Base-by-base conservation (phyloP, 2,329 filamentous ascomycete genomes). In the Periconia sp. region DNA sequence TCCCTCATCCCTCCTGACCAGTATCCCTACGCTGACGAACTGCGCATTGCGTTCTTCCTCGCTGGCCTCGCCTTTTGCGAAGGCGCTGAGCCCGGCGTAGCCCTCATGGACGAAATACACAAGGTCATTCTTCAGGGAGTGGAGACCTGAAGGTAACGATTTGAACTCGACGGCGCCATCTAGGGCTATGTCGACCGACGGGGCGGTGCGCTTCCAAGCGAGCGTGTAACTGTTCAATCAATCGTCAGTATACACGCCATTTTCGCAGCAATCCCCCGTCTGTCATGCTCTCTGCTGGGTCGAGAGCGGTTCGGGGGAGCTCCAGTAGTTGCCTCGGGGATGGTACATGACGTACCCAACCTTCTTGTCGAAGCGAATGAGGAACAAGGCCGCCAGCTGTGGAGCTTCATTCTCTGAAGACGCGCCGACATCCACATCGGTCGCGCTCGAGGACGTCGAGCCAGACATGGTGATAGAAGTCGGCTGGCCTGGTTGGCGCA, bases 121-220 rank as follows among this genome's bases (percentile, higher is more conserved):
- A 37, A 97, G 78, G 70, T 99, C 94, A 54, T 92, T 84, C 22
- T 86, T 78, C 15, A 97, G 89, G 43, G 89, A 88, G 72, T 99
- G 94, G 36, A 96, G 73, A 17, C 94, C 94, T 0, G 92, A 97
- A 2, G 94, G 94, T 33, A 99, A 80, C 49, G 90, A 95, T 73
- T 96, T 97, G 80, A 91, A 99, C 73, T 99, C 94, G 61, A 96
- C 90, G 17, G 88, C 84, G 41, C 90, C 90, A 57, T 95, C 89
- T 35, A 97, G 81, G 33, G 83, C 13, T 34, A 33, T 33, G 8
- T 9, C 17, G 23, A 26, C 19, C 25, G 29, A 41, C n/a, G 26
- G 26, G 17, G 83, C 73, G 10, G 86, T 83, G 54, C 83, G 84
- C 70, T 95, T 90, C 94, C 94, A 97, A 24, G 84, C 83, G 64